These are phyloP conservation scores for Nakazawaea holstii DNA, from an alignment of 805 yeast species.

Conservation along the genomic window DNA sequence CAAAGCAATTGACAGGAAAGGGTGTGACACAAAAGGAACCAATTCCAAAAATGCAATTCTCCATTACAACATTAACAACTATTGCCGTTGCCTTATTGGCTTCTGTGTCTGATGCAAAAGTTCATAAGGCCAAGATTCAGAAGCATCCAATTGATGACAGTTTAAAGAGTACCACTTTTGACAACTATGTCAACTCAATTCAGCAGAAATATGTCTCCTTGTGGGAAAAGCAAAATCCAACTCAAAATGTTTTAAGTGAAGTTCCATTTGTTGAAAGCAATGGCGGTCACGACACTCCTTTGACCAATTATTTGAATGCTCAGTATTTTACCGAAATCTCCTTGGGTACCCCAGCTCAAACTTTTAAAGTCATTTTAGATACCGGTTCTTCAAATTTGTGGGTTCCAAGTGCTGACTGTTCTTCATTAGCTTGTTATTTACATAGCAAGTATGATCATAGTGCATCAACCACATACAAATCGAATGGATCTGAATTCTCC, in stretches of 20 bases:
- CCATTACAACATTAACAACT: conserved; percentile 34
- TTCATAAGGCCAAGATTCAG: conserved; percentile 39
- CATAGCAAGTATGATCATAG: conserved; percentile 88
- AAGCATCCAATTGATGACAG: conserved; percentile 44
- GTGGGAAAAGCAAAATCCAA: conserved; percentile 24
- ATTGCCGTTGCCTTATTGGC: conserved; percentile 33
- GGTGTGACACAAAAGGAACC: too few relatives aligned
- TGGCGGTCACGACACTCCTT: conserved; percentile 68
- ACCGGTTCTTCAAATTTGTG: conserved; percentile 97
- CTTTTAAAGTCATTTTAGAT: conserved; percentile 89
- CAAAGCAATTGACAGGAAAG: background rate
- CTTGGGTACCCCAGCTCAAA: conserved; percentile 90
- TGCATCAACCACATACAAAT: conserved; percentile 75
- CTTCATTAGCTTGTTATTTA: conserved; percentile 91
- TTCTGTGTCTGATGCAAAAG: conserved; percentile 35
- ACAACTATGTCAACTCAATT: conserved; percentile 43
- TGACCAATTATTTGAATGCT: conserved; percentile 91
- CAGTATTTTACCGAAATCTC: conserved; percentile 92
- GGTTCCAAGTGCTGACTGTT: conserved; percentile 89
- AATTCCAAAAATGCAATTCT: conserved; percentile 19
- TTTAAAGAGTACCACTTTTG: conserved; percentile 36
- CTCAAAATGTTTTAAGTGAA: conserved; percentile 22
- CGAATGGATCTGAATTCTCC: conserved; percentile 80
- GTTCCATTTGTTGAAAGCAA: conserved; percentile 36
- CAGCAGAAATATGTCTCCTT: conserved; percentile 41